Base-by-base conservation (phyloP, 495 filamentous ascomycete species). In the Parathielavia hyrcaniae region DNA sequence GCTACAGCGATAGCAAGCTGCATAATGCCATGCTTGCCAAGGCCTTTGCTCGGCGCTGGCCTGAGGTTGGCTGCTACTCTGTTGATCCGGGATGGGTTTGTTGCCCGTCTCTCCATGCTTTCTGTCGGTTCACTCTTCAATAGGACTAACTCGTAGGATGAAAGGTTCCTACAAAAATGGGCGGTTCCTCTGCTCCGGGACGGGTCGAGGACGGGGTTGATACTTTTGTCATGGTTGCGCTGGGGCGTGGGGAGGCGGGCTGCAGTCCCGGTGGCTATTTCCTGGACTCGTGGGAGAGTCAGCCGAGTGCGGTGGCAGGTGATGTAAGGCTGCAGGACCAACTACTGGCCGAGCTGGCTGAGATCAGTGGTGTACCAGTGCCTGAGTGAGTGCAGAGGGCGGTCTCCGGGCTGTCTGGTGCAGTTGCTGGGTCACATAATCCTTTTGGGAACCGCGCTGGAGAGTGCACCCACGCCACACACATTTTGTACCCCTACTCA, bases 51-150 rank as follows among this genome's bases (percentile, higher is more conserved):
- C 63, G 78, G 5, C 68, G 71, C 2, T 80, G 79, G 72, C 68
- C 71, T 6, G 68, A 76, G 5, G 69, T 81, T 9, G 58, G 72
- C 38, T 72, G 73, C 17, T 75, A 79, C 23, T 72, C 75, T 9
- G 73, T 80, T 49, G 74, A 80, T 64, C 82, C 82, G 11, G 81
- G 82, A 2, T 85, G 83, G 81, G 80, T 30, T 30, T 6, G 26
- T 30, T 30, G 3, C 26, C 26, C 6, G 26, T 30, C 6, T n/a
- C n/a, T n/a, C n/a, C n/a, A n/a, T n/a, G n/a, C n/a, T n/a, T n/a
- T n/a, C n/a, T 30, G 26, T 6, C 6, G 26, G 6, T 30, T 30
- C 26, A 30, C 26, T 2, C 26, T 30, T 30, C 6, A 3, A 30
- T 30, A 30, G 26, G 6, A 6, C 26, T 30, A 6, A 30, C 26